phyloP scores from a whole-genome alignment of 1,284 basidiomycete species.

The Rhodotorula sp. region DNA sequence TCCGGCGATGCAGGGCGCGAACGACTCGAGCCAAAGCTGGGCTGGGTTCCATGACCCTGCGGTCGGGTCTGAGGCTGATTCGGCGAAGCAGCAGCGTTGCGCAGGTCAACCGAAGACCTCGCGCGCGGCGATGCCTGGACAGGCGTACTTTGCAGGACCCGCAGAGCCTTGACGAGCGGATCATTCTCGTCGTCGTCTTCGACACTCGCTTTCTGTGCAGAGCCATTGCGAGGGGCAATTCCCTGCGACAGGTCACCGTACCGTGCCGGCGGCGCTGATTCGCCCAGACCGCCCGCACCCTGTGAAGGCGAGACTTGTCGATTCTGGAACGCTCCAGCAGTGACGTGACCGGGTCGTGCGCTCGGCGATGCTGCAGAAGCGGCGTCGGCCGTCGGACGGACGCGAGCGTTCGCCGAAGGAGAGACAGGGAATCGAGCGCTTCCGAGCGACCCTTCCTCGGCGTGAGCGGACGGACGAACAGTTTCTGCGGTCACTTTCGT shows the following conservation, averaged over 20 bases:
- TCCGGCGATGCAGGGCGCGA: slow-evolving; percentile 29
- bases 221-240: neutral
- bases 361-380: neutral
- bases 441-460: neutral
- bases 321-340: slow-evolving; percentile 30
- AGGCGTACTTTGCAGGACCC: slow-evolving; percentile 13
- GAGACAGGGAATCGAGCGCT: slow-evolving; percentile 18
- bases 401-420: slow-evolving; percentile 16
- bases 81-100: slow-evolving; percentile 11
- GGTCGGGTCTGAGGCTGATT: slow-evolving; percentile 12
- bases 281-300: neutral
- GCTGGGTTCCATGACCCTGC: slow-evolving; percentile 20
- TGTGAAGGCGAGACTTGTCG: slow-evolving; percentile 9
- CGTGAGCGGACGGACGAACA: neutral
- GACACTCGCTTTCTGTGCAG: neutral
- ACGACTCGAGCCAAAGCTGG: neutral
- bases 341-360: slow-evolving; percentile 28
- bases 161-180: slow-evolving; percentile 31
- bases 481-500: neutral
- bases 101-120: slow-evolving; percentile 21
- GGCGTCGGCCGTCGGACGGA: neutral
- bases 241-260: neutral
- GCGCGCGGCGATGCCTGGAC: slow-evolving; percentile 7
- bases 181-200: slow-evolving; percentile 33
- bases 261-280: neutral